Evolutionary conservation across 2,329 filamentous ascomycete genomes (phyloP).

Genomic region (Ophiobolus disseminans): DNA sequence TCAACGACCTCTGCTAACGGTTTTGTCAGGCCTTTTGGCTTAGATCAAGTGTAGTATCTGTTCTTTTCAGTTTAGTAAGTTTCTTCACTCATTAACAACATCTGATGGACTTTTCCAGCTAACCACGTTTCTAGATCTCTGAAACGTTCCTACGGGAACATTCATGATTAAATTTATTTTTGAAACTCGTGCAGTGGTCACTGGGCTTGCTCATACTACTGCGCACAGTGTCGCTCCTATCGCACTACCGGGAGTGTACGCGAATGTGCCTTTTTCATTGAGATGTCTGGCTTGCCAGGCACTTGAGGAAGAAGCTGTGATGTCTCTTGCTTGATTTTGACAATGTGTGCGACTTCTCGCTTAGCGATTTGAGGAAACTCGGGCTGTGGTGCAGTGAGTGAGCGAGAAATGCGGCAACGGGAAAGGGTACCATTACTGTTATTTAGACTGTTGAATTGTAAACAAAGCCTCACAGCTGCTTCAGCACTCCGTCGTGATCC

Average conservation of each 20-base stretch:
- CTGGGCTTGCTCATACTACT: conserved; percentile 73
- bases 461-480: no score
- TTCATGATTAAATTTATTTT: conserved; percentile 83
- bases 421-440: no score
- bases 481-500: no score
- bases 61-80: conserved; percentile 99
- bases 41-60: conserved; percentile 68
- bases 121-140: no score
- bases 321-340: neutral
- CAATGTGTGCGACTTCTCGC: no score
- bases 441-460: no score
- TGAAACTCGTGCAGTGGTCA: conserved; percentile 58
- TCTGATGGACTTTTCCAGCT: no score
- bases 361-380: no score
- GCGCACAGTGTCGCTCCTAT: conserved; percentile 76
- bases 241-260: conserved; percentile 76
- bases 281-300: conserved; percentile 23
- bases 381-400: no score
- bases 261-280: conserved; percentile 58
- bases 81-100: no score
- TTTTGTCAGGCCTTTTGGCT: conserved; percentile 26
- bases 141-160: conserved; percentile 76
- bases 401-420: no score
- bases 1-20: no score
- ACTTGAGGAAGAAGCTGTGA: conserved; percentile 33